A percentile compares a stretch with the other conserved stretches of the same genome.
Conservation (phyloP, 2,329 filamentous ascomycete species). For the Nannizziopsis arthrosporioides region DNA sequence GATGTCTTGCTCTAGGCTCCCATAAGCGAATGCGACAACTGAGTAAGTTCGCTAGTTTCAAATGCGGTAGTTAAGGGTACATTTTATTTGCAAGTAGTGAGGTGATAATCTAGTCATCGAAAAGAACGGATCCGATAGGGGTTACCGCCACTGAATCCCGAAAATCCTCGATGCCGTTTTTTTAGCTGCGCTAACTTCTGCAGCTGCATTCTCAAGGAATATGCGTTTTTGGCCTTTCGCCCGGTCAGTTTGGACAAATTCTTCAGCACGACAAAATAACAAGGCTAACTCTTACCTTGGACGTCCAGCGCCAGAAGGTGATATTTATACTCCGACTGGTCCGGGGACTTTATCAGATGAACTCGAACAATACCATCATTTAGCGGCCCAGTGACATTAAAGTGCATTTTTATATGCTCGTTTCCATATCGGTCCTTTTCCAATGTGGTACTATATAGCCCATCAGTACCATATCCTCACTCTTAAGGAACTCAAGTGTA, state of each 20-base stretch:
- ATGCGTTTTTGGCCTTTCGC: constrained; percentile 33
- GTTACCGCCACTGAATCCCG: constrained; percentile 38
- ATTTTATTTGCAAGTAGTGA: not conserved
- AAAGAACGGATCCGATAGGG: not conserved
- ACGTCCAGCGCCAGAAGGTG: constrained; percentile 70
- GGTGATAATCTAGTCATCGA: not conserved
- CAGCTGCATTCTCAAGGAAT: constrained; percentile 35
- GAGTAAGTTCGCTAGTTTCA: too few species aligned
- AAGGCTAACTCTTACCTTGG: constrained; percentile 39
- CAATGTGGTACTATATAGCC: constrained; percentile 46
- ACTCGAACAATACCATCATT: constrained; percentile 63
- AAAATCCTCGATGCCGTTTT: constrained; percentile 40
- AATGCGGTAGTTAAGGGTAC: not conserved
- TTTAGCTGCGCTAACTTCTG: constrained; percentile 27
- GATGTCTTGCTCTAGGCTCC: too few species aligned
- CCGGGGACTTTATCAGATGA: constrained; percentile 60
- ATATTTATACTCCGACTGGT: constrained; percentile 61
- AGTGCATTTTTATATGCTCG: constrained; percentile 74
- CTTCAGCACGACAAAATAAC: not conserved
- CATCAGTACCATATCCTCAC: constrained; percentile 18
- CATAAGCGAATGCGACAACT: too few species aligned
- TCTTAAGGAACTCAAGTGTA: not conserved
- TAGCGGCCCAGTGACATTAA: constrained; percentile 66
- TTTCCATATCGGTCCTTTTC: constrained; percentile 62
- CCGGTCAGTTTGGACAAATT: not conserved